These are phyloP conservation scores for Comarum palustre DNA, from an alignment of 306 rosid genomes.

Conservation along the genomic window DNA sequence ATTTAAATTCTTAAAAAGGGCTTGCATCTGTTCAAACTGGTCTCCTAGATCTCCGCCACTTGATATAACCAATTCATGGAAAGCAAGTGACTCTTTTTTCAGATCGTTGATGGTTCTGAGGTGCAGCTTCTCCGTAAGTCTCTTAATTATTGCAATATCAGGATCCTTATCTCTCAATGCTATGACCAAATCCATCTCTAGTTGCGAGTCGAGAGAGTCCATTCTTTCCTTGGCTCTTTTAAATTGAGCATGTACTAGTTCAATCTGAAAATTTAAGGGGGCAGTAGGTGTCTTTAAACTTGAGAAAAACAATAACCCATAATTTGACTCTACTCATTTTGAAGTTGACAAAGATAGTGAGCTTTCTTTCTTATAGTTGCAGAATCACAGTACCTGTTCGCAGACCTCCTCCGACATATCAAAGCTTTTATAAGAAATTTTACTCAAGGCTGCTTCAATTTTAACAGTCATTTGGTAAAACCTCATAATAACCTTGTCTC, in stretches of 20 bases:
- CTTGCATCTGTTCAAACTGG: constrained; percentile 50
- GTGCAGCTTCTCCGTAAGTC: constrained; percentile 81
- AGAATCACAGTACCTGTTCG: constrained; percentile 72
- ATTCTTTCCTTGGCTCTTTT: constrained; percentile 69
- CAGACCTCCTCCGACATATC: constrained; percentile 81
- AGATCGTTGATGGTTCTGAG: constrained; percentile 66
- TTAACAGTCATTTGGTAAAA: constrained; percentile 55
- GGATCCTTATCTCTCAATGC: constrained; percentile 65
- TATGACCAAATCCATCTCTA: constrained; percentile 57
- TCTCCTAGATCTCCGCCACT: constrained; percentile 54
- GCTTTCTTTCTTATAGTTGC: background rate
- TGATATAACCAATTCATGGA: constrained; percentile 63
- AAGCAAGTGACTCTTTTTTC: constrained; percentile 71
- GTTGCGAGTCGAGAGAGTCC: constrained; percentile 58
- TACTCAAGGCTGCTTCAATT: constrained; percentile 66
- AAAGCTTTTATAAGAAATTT: constrained; percentile 57
- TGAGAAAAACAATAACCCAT: constrained; percentile 6
- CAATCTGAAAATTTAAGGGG: constrained; percentile 54
- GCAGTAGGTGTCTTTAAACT: constrained; percentile 11
- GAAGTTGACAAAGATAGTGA: background rate
- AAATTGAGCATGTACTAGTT: constrained; percentile 88
- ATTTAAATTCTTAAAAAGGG: constrained; percentile 66
- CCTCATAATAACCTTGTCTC: constrained; percentile 46
- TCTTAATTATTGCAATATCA: constrained; percentile 56
- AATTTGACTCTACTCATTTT: background rate